These are phyloP conservation scores for Pleurotus cornucopiae DNA, from an alignment of 768 basidiomycete species.

Conservation along the genomic window DNA sequence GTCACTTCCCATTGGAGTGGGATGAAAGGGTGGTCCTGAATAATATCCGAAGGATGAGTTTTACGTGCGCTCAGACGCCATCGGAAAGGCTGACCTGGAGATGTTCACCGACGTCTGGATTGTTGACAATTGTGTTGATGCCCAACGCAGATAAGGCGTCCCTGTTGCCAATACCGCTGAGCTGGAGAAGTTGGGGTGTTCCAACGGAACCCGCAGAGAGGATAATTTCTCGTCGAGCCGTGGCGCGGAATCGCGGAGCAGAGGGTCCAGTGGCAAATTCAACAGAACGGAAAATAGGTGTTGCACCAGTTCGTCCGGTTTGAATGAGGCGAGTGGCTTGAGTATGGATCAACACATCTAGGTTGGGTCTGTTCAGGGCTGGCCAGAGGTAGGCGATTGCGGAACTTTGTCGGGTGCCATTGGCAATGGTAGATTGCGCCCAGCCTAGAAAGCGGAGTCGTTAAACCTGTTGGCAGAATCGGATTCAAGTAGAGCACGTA, in stretches of 20 bases:
- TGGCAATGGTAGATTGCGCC: constrained; percentile 22
- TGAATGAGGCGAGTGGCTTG: constrained; percentile 53
- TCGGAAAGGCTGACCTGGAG: constrained; percentile 6
- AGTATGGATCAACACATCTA: constrained; percentile 29
- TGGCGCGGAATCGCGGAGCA: constrained; percentile 20
- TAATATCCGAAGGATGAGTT: not conserved
- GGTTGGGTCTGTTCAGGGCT: constrained; percentile 20
- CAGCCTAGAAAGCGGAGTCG: constrained; percentile 16
- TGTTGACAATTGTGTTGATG: constrained; percentile 26
- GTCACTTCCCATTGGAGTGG: constrained; percentile 17
- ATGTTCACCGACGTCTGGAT: constrained; percentile 32
- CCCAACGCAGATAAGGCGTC: constrained; percentile 40
- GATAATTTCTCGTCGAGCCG: constrained; percentile 29
- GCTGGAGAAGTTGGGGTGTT: constrained; percentile 45
- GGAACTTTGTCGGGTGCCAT: constrained; percentile 25
- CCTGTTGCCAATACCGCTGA: constrained; percentile 48
- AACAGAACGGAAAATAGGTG: constrained; percentile 38
- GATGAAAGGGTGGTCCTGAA: constrained; percentile 23
- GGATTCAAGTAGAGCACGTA: not conserved
- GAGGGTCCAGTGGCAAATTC: constrained; percentile 38
- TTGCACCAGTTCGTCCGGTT: constrained; percentile 16
- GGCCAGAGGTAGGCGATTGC: constrained; percentile 27
- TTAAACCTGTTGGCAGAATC: too few relatives aligned
- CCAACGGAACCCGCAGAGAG: constrained; percentile 30
- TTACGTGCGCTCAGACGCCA: too few relatives aligned